Evolutionary conservation across 2,329 filamentous ascomycete species (phyloP), one percentile per base, ranked within the genome.

Genomic region (Fusarium marasasianum): DNA sequence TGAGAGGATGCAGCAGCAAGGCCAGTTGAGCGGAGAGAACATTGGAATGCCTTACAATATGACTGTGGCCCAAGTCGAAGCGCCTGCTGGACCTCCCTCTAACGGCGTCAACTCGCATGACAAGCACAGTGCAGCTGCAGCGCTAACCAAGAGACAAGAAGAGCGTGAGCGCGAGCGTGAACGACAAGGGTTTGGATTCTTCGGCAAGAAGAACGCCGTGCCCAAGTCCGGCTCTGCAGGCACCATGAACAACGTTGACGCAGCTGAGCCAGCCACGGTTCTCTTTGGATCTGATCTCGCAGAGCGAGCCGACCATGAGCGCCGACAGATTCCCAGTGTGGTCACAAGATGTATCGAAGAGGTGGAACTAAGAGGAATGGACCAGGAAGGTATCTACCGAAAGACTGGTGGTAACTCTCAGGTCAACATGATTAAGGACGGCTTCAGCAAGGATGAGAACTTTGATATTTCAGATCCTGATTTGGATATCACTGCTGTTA

Each of bases 261-360:
- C 82, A 11, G 86, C 87, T 4, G 90, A 92, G 74, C 85, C 88
- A 7, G 86, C 90, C 3, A 86, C 86, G 8, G 86, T 85, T 1
- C 89, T 98, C 9, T 98, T 98, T 78, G 96, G 96, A 26, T 96
- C 95, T 5, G 96, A 99, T 59, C 87, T 99, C 41, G 88, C 92
- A 50, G 93, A 95, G 78, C 91, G 96, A 72, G 92, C 94, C 79
- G 95, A 98, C 57, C 95, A 90, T 79, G 96, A 99, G 83, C 94
- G 93, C 73, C 92, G 93, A 60, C 91, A 96, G 78, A 96, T 99
- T 71, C 96, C 96, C 54, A 92, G 91, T 72, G 94, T 99, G 35
- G 94, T 99, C 48, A 96, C 91, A 54, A 93, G 95, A 54, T 99
- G 96, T 83, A 97, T 99, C 76, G 94, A 98, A 80, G 96, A 99